Conservation (phyloP, 768 basidiomycete genomes). For the Xerocomellus chrysenteron region DNA sequence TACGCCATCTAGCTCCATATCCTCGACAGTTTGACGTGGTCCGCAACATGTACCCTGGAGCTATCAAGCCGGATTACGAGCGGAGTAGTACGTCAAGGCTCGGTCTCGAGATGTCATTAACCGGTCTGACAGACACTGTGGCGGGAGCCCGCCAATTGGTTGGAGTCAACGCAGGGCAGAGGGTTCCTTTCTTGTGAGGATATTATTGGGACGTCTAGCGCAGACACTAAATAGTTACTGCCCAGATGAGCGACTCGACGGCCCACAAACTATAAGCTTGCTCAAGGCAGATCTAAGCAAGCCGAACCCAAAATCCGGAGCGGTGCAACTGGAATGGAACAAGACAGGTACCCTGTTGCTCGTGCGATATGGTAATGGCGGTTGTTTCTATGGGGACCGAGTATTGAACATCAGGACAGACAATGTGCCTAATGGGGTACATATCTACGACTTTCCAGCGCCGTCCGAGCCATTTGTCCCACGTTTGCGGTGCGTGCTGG, state of each 20-base stretch:
- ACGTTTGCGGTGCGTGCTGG: slow-evolving; percentile 60
- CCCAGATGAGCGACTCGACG: slow-evolving; percentile 63
- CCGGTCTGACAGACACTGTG: slow-evolving; percentile 60
- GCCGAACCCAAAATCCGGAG: slow-evolving; percentile 64
- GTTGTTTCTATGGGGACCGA: background rate
- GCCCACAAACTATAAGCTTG: slow-evolving; percentile 52
- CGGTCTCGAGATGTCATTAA: background rate
- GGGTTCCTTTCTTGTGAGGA: slow-evolving; percentile 83
- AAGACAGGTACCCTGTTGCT: slow-evolving; percentile 70
- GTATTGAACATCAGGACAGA: slow-evolving; percentile 40
- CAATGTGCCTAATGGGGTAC: slow-evolving; percentile 57
- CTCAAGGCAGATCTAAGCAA: slow-evolving; percentile 58
- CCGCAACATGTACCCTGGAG: slow-evolving; percentile 60
- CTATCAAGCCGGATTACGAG: slow-evolving; percentile 55
- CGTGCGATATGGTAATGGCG: slow-evolving; percentile 62
- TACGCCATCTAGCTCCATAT: slow-evolving; percentile 58
- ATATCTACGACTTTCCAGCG: slow-evolving; percentile 73
- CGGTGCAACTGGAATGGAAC: slow-evolving; percentile 80
- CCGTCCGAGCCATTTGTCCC: slow-evolving; percentile 58
- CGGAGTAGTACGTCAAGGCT: slow-evolving; percentile 49
- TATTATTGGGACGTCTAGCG: background rate
- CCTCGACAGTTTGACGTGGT: slow-evolving; percentile 76
- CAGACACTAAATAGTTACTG: background rate
- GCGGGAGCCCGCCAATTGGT: slow-evolving; percentile 85
- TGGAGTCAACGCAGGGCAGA: slow-evolving; percentile 77